Evolutionary conservation across 352 stramenopile species (phyloP), one percentile per base, ranked within the genome.

Genomic region (Globisporangium megalacanthum): DNA sequence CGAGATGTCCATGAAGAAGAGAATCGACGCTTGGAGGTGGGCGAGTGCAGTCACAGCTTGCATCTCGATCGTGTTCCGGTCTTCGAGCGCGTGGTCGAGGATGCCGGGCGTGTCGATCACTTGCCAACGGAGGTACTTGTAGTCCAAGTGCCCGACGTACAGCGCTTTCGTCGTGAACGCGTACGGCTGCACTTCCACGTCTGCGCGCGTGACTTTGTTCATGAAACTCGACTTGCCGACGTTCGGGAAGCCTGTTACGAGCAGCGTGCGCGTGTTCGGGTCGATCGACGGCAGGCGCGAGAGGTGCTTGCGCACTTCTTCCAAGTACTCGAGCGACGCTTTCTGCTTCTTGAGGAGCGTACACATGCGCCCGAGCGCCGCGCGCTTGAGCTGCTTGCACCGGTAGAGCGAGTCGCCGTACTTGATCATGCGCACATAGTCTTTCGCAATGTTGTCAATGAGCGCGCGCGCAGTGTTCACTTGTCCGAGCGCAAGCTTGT

Each of bases 21-120:
- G 78, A 19, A 99, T 96, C 56, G 95, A 98, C 66, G 96, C 98
- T 65, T 98, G 97, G 69, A 99, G 88, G 73, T 99, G 97, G 6
- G 97, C 97, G 11, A 99, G 79, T 39, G 97, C 97, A 56, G 97
- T 99, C 56, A 99, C 97, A 48, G 97, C 96, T 81, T 99, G 97
- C 97, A 99, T 99, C 65, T 99, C 97, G 78, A 99, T 99, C 39
- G 97, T 99, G 82, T 99, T 99, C 39, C 97, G 85, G 69, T 99
- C 91, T 70, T 99, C 97, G 9, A 99, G 83, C n/a, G 97, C 71
- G 74, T 99, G 96, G 79, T 99, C 97, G 39, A 99, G 77, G 66
- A 99, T 99, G 65, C 97, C 97, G 13, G 97, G 97, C 33, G 97
- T 99, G 75, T 99, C 97, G 68, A 99, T 99, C 56, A 99, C 97